Percentiles rank a stretch among this genome's conserved stretches.
Evolutionary conservation across 2,329 filamentous ascomycete species (phyloP).

Genomic region (Alternaria novae-zelandiae): DNA sequence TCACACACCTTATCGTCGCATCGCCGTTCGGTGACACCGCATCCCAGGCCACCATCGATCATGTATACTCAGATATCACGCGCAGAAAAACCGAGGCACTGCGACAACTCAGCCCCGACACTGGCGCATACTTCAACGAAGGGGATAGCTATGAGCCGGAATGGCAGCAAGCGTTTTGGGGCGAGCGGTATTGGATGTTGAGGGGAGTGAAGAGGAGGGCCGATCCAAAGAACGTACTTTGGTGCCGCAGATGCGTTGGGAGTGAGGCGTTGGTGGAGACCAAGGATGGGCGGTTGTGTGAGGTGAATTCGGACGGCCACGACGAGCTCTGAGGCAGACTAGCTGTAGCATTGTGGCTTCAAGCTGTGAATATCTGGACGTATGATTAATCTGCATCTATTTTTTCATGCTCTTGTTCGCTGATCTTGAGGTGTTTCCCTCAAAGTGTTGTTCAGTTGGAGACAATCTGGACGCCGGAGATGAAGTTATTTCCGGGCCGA

Average conservation of each 20-base stretch:
- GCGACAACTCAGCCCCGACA: conserved; percentile 23
- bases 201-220: conserved; percentile 25
- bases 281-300: conserved; percentile 26
- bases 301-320: background rate
- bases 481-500: background rate
- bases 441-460: background rate
- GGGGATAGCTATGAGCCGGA: conserved; percentile 30
- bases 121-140: conserved; percentile 41
- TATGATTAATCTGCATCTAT: background rate
- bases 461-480: background rate
- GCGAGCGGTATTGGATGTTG: conserved; percentile 24
- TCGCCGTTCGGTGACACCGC: conserved; percentile 20
- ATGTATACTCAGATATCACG: conserved; percentile 27
- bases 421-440: background rate
- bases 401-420: accelerated
- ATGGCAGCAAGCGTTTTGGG: conserved; percentile 36
- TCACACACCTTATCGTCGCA: conserved; percentile 27
- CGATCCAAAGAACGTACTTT: conserved; percentile 31
- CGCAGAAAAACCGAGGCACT: conserved; percentile 22
- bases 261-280: conserved; percentile 31
- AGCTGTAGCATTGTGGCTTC: background rate
- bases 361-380: accelerated
- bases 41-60: conserved; percentile 7
- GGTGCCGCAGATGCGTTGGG: conserved; percentile 35
- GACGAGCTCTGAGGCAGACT: background rate